phyloP scores from a whole-genome alignment of 176 grass and related monocot genomes.

The Bothriochloa decipiens region DNA sequence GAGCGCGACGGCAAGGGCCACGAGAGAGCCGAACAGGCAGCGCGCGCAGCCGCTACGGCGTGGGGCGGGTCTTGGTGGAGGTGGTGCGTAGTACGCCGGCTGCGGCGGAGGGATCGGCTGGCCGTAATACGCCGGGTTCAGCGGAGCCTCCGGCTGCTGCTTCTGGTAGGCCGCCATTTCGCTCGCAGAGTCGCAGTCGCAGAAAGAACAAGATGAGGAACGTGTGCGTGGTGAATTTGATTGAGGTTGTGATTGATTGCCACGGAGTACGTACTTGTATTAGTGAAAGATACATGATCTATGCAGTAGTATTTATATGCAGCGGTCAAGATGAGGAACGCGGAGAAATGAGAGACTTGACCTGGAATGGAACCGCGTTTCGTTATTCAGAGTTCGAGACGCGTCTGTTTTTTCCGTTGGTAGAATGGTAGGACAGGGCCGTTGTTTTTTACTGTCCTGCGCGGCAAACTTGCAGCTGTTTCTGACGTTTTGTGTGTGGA shows the following conservation, averaged over 20 bases:
- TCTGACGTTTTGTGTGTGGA: neutral
- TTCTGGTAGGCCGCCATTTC: constrained; percentile 47
- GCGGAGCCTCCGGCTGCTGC: constrained; percentile 40
- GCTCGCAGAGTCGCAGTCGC: neutral
- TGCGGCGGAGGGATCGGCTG: constrained; percentile 47
- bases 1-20: constrained; percentile 32
- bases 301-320: constrained; percentile 43
- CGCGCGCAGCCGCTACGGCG: constrained; percentile 26
- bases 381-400: neutral
- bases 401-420: constrained; percentile 16
- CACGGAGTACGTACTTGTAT: neutral
- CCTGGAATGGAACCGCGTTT: constrained; percentile 2
- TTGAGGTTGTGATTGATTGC: neutral
- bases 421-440: too few species aligned
- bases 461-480: neutral
- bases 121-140: constrained; percentile 62
- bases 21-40: constrained; percentile 42
- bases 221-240: neutral
- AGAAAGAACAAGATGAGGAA: neutral
- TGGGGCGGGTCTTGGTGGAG: neutral
- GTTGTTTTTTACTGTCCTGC: neutral
- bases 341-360: neutral
- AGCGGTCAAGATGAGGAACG: neutral
- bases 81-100: constrained; percentile 34
- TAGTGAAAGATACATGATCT: neutral